phyloP scores from a whole-genome alignment of 345 rosid species.

The Cardamine chenopodiifolia region DNA sequence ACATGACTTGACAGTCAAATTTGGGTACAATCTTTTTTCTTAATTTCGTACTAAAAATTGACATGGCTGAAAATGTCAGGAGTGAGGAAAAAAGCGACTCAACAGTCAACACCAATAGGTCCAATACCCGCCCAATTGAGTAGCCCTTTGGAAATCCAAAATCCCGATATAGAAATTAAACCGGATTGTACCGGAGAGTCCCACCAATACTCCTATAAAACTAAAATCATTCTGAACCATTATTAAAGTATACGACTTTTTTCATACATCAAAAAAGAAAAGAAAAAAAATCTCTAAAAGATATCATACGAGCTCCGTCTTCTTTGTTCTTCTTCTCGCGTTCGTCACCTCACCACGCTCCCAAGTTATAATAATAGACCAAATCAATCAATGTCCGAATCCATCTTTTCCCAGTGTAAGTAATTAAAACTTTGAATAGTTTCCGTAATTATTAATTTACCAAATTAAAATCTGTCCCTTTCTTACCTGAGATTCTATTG shows the following conservation, averaged over 20 bases:
- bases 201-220: background rate
- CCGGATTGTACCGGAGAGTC: conserved; percentile 31
- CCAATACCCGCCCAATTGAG: background rate
- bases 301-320: conserved; percentile 25
- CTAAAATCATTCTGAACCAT: conserved; percentile 13
- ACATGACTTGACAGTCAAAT: background rate
- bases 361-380: background rate
- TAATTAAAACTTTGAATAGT: background rate
- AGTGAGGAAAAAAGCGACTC: background rate
- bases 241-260: conserved; percentile 24
- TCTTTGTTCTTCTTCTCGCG: background rate
- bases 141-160: background rate
- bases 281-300: background rate
- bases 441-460: background rate
- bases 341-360: conserved; percentile 35
- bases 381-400: conserved; percentile 41
- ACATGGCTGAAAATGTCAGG: background rate
- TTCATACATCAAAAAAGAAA: background rate
- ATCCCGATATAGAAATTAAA: conserved; percentile 3
- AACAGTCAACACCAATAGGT: no score
- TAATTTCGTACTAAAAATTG: background rate
- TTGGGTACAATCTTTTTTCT: background rate
- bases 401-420: conserved; percentile 25
- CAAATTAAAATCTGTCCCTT: conserved; percentile 16
- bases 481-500: conserved; percentile 24